Conservation (phyloP, 2,329 filamentous ascomycete species). For the Exserohilum rostratum region DNA sequence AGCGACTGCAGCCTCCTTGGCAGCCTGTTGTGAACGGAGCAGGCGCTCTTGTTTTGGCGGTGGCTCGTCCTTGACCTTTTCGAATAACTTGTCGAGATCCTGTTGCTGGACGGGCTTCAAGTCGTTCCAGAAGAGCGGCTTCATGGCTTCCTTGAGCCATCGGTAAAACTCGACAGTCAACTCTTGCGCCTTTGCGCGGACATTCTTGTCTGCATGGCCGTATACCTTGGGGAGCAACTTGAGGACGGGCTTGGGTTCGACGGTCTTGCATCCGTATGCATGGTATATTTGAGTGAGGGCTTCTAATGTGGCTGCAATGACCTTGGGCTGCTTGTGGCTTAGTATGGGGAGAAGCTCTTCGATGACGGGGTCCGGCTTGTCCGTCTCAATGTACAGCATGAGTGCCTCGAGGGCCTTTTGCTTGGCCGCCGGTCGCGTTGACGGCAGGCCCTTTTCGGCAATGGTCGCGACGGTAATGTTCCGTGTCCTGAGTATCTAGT, state of each 20-base stretch:
- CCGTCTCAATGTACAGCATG: slow-evolving; percentile 86
- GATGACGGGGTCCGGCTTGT: slow-evolving; percentile 81
- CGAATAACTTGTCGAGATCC: slow-evolving; percentile 92
- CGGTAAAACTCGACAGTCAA: slow-evolving; percentile 93
- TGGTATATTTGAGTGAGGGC: slow-evolving; percentile 86
- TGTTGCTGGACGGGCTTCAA: slow-evolving; percentile 94
- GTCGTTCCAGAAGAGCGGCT: slow-evolving; percentile 95
- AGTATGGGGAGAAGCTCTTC: slow-evolving; percentile 87
- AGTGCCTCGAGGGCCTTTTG: slow-evolving; percentile 84
- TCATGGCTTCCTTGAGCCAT: slow-evolving; percentile 97
- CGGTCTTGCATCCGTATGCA: slow-evolving; percentile 91
- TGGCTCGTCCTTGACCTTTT: slow-evolving; percentile 86
- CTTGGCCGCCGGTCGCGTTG: slow-evolving; percentile 87
- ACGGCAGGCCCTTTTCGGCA: slow-evolving; percentile 88
- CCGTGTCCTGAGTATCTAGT: slow-evolving; percentile 65
- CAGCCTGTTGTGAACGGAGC: slow-evolving; percentile 86
- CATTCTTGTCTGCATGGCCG: slow-evolving; percentile 96
- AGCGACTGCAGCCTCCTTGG: slow-evolving; percentile 71
- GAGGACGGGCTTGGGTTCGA: slow-evolving; percentile 89
- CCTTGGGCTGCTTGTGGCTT: slow-evolving; percentile 88
- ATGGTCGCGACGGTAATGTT: slow-evolving; percentile 76
- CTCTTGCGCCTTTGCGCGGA: slow-evolving; percentile 89
- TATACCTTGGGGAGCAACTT: slow-evolving; percentile 90
- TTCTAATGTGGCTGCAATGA: slow-evolving; percentile 75
- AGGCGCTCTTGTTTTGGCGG: slow-evolving; percentile 88